Base-by-base conservation (phyloP, 208 protist species). In the Acanthamoeba castellanii region DNA sequence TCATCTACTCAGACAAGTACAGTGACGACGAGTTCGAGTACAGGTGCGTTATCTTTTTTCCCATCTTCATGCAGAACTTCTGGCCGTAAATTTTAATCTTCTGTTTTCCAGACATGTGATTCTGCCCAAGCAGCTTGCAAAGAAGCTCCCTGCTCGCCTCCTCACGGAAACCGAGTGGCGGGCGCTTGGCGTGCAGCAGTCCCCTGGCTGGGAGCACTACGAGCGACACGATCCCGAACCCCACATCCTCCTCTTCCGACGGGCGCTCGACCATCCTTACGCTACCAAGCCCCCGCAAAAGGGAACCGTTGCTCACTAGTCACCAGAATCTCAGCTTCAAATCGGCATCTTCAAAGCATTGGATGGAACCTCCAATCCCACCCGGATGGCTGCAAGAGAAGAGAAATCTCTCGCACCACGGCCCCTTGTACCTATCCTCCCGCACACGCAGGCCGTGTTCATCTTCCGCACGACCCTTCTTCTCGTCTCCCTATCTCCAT, bases 121-220 rank as follows among this genome's bases (percentile, higher is more conserved):
- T 85, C 96, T 99, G 61, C 99, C 99, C 50, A 98, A 99, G 93
- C 98, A 99, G 55, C 97, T 99, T 37, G 97, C 97, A 25, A 97
- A 98, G 66, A 93, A 98, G 3, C 97, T 99, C 14, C 98, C 99
- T n/a, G 96, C 96, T 68, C 59, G 68, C 37, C 95, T 99, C 14
- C 98, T 99, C 97, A 98, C 97, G 8, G 99, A 99, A 96, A 96
- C 93, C 30, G 99, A 99, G 97, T 99, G 99, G 98, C 98, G 99
- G 14, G 97, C 98, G 68, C 97, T 99, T 27, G 99, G 99, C 37
- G 99, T 99, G 42, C 98, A 99, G 97, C 99, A 99, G 97, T 99
- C 98, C 16, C 97, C 98, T 50, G 99, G 99, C 18, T 99, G 99
- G 99, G 97, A 94, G 70, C 99, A 99, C 96, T 99, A 99, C 97